Conservation (phyloP, 2,329 filamentous ascomycete species). For the Cytospora leucostoma region DNA sequence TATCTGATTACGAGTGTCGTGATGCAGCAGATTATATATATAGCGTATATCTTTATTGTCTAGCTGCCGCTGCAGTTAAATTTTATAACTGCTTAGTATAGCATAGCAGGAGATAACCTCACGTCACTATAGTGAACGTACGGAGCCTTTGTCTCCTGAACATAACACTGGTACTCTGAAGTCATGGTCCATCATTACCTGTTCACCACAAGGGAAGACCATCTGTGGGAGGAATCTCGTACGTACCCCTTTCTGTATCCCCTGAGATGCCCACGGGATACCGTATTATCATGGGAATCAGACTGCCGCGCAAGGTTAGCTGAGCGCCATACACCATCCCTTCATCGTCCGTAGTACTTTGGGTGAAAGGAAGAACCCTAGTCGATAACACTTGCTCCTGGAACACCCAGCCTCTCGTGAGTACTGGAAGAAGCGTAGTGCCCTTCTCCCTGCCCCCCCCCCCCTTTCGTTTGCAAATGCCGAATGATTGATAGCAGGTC, state of each 20-base stretch:
- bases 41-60: too few relatives aligned
- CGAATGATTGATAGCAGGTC: background rate
- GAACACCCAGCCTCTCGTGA: slow-evolving; percentile 3
- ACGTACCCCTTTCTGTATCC: background rate
- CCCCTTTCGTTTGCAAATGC: background rate
- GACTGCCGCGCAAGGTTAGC: background rate
- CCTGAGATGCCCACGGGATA: background rate
- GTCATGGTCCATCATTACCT: too few relatives aligned
- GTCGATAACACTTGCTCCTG: slow-evolving; percentile 4
- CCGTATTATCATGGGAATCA: background rate
- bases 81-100: too few relatives aligned
- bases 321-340: background rate
- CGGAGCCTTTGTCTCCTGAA: too few relatives aligned
- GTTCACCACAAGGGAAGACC: too few relatives aligned
- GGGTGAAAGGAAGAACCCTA: slow-evolving; percentile 3
- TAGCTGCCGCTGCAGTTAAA: too few relatives aligned
- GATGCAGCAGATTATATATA: too few relatives aligned
- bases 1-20: too few relatives aligned
- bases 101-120: too few relatives aligned
- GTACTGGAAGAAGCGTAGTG: background rate
- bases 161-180: too few relatives aligned
- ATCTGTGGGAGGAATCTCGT: too few relatives aligned
- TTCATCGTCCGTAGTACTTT: background rate
- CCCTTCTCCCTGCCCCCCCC: background rate
- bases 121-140: too few relatives aligned